Conservation (phyloP, 2,329 filamentous ascomycete genomes). For the Penicillium sumatraense region DNA sequence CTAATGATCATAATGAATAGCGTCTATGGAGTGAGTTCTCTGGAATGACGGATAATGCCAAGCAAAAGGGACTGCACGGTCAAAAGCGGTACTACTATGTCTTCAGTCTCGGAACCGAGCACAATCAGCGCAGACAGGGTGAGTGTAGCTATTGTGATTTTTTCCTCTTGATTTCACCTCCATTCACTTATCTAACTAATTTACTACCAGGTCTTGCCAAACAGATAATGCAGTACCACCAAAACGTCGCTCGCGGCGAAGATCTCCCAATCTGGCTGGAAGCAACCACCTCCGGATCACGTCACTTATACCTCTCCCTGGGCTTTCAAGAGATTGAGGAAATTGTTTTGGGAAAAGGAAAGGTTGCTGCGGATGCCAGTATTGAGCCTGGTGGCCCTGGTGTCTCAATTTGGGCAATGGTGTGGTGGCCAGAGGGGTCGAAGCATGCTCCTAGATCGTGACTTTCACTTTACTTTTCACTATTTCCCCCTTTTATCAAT, state of each 20-base stretch:
- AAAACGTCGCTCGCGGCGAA: constrained; percentile 18
- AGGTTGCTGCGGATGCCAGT: constrained; percentile 22
- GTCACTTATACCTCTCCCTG: constrained; percentile 25
- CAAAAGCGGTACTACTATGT: constrained; percentile 28
- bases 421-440: constrained; percentile 25
- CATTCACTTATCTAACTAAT: neutral
- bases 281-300: constrained; percentile 23
- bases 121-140: constrained; percentile 29
- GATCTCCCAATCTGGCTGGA: constrained; percentile 31
- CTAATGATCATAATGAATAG: constrained; percentile 4
- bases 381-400: constrained; percentile 21
- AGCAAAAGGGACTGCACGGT: constrained; percentile 22
- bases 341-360: constrained; percentile 25
- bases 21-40: constrained; percentile 28
- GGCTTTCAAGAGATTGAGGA: constrained; percentile 28
- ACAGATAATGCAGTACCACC: constrained; percentile 23
- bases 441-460: neutral
- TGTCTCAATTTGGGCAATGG: constrained; percentile 28
- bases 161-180: too few relatives aligned
- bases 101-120: constrained; percentile 29
- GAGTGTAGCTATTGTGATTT: neutral
- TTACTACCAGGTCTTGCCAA: constrained; percentile 24
- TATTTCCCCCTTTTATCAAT: neutral
- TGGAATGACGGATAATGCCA: constrained; percentile 26
- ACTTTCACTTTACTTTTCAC: neutral